A percentile compares a stretch with the other conserved stretches of the same genome.
phyloP scores from a whole-genome alignment of 2,329 filamentous ascomycete genomes.

The Aspergillus ibericus region DNA sequence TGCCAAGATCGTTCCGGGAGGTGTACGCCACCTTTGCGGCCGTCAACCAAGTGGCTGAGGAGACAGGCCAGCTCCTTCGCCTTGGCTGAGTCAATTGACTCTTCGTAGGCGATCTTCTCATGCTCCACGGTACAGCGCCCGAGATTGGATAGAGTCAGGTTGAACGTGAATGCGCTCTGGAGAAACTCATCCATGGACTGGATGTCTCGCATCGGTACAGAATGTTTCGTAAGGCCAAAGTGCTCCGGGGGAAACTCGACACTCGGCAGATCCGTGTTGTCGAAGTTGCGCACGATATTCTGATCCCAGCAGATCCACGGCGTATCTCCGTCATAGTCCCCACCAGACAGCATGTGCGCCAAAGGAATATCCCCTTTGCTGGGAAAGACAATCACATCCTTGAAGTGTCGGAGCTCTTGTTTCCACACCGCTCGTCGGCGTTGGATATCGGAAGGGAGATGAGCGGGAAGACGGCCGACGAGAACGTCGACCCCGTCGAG shows the following conservation, averaged over 20 bases:
- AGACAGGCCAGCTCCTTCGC: constrained; percentile 44
- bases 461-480: constrained; percentile 58
- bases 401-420: constrained; percentile 53
- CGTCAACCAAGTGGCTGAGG: constrained; percentile 49
- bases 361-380: constrained; percentile 53
- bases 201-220: constrained; percentile 43
- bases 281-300: constrained; percentile 52
- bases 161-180: constrained; percentile 49
- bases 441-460: constrained; percentile 61
- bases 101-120: constrained; percentile 56
- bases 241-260: constrained; percentile 36
- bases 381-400: constrained; percentile 60
- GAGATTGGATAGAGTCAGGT: constrained; percentile 48
- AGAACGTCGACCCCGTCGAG: constrained; percentile 54
- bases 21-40: constrained; percentile 46
- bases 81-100: constrained; percentile 36
- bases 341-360: constrained; percentile 62
- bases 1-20: constrained; percentile 43
- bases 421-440: constrained; percentile 52
- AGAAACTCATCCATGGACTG: constrained; percentile 43
- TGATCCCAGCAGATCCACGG: constrained; percentile 63
- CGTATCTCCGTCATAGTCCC: constrained; percentile 65
- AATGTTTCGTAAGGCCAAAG: constrained; percentile 52
- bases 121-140: constrained; percentile 54
- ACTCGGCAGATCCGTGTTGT: constrained; percentile 51